A percentile compares a stretch with the other conserved stretches of the same genome.
These are phyloP conservation scores for Coprinopsis cinerea DNA, from an alignment of 768 basidiomycete genomes.

Conservation along the genomic window DNA sequence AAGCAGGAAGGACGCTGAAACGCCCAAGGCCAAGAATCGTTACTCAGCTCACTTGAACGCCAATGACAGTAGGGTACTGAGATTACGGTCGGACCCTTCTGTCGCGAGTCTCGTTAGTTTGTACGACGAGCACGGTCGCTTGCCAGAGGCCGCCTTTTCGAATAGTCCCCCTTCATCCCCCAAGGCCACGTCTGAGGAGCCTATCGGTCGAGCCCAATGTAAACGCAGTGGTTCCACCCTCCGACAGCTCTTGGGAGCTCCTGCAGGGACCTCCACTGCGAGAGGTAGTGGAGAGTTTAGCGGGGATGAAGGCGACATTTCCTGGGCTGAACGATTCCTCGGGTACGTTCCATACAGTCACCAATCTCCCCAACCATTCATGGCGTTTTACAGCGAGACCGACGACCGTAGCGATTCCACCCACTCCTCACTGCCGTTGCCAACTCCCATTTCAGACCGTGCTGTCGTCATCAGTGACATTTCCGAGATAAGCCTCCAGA, in stretches of 20 bases:
- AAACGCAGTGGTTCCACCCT: slow-evolving; percentile 66
- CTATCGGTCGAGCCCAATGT: slow-evolving; percentile 50
- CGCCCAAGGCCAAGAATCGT: slow-evolving; percentile 7
- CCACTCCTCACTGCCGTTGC: slow-evolving; percentile 8
- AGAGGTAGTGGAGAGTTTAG: slow-evolving; percentile 29
- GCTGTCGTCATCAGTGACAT: slow-evolving; percentile 41
- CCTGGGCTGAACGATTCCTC: slow-evolving; percentile 76
- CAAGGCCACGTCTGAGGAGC: slow-evolving; percentile 31
- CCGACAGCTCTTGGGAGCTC: slow-evolving; percentile 62
- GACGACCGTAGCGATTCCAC: slow-evolving; percentile 18
- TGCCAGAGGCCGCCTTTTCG: slow-evolving; percentile 58
- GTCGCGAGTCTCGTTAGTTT: slow-evolving; percentile 67
- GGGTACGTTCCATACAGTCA: slow-evolving; percentile 36
- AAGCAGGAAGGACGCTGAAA: background rate
- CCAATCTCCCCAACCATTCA: background rate
- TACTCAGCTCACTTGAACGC: slow-evolving; percentile 32
- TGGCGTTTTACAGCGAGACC: slow-evolving; percentile 23
- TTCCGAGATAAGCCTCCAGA: slow-evolving; percentile 29
- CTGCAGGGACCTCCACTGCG: slow-evolving; percentile 25
- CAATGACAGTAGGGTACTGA: slow-evolving; percentile 40
- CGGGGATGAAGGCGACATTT: slow-evolving; percentile 64
- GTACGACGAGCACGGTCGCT: slow-evolving; percentile 67
- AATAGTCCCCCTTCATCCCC: slow-evolving; percentile 43
- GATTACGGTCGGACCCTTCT: slow-evolving; percentile 71
- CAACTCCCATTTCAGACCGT: slow-evolving; percentile 37